A percentile compares a stretch with the other conserved stretches of the same genome.
Evolutionary conservation across 495 filamentous ascomycete genomes (phyloP).

Genomic region (Penicillium manginii): DNA sequence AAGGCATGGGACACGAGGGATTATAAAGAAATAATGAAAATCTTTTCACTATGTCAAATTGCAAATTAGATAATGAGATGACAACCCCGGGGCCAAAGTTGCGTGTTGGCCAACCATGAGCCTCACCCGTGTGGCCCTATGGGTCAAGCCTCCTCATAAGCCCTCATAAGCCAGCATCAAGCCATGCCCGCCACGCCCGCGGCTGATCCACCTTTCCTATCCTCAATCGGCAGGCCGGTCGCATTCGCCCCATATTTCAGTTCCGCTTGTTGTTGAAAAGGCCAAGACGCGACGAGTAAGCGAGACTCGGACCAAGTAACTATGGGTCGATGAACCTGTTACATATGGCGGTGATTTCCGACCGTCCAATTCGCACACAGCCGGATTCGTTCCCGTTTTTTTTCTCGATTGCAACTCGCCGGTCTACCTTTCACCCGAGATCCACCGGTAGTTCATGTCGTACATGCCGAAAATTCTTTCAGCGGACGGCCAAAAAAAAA

Average conservation of each 20-base stretch:
- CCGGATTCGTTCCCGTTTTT: too few relatives aligned
- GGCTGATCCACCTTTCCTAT: not conserved
- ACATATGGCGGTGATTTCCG: not conserved
- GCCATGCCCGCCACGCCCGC: not conserved
- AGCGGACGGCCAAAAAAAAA: too few relatives aligned
- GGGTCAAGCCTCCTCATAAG: not conserved
- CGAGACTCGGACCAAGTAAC: not conserved
- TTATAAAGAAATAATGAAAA: constrained; percentile 6
- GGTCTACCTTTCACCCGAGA: too few relatives aligned
- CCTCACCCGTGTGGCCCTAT: constrained; percentile 2
- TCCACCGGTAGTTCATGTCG: too few relatives aligned
- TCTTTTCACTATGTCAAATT: constrained; percentile 1
- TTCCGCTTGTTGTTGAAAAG: not conserved
- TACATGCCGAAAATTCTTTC: too few relatives aligned
- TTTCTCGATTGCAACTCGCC: too few relatives aligned
- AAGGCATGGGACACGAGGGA: not conserved
- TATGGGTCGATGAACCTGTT: not conserved
- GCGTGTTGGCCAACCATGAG: constrained; percentile 8
- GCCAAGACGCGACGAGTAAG: not conserved
- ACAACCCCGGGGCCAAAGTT: constrained; percentile 1
- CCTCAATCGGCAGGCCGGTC: not conserved
- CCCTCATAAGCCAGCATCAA: constrained; percentile 2
- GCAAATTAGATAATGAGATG: not conserved
- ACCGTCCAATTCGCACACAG: not conserved
- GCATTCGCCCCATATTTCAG: not conserved